phyloP scores from a whole-genome alignment of 331 rosid species.

The Stylosanthes scabra region DNA sequence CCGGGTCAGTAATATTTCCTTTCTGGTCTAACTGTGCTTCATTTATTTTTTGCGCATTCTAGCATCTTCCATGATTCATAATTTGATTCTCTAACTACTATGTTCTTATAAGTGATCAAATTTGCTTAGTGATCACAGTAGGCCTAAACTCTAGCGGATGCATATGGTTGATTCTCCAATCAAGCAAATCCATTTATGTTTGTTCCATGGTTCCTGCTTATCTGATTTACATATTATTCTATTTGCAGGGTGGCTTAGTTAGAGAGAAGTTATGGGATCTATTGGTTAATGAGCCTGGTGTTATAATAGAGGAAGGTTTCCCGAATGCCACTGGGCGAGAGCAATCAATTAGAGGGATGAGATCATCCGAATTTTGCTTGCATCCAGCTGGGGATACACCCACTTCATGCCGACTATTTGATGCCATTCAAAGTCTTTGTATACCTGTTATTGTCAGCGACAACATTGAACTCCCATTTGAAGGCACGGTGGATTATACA shows the following conservation, averaged over 20 bases:
- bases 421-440: constrained; percentile 92
- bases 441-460: constrained; percentile 91
- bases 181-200: neutral
- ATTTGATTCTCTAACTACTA: constrained; percentile 21
- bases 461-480: constrained; percentile 73
- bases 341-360: constrained; percentile 91
- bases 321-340: constrained; percentile 89
- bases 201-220: constrained; percentile 12
- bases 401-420: constrained; percentile 90
- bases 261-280: constrained; percentile 95
- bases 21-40: constrained; percentile 20
- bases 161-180: neutral
- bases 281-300: constrained; percentile 59
- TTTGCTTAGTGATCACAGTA: neutral
- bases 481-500: constrained; percentile 82
- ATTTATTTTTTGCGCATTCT: neutral
- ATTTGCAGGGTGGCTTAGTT: constrained; percentile 81
- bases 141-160: neutral
- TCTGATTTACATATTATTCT: constrained; percentile 32
- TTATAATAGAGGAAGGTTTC: constrained; percentile 95
- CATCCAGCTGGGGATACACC: constrained; percentile 99
- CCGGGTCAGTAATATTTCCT: constrained; percentile 66
- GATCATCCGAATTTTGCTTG: constrained; percentile 91
- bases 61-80: constrained; percentile 30
- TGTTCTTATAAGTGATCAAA: constrained; percentile 13